Evolutionary conservation across 1,284 basidiomycete genomes (phyloP).

Genomic region (Malassezia japonica): DNA sequence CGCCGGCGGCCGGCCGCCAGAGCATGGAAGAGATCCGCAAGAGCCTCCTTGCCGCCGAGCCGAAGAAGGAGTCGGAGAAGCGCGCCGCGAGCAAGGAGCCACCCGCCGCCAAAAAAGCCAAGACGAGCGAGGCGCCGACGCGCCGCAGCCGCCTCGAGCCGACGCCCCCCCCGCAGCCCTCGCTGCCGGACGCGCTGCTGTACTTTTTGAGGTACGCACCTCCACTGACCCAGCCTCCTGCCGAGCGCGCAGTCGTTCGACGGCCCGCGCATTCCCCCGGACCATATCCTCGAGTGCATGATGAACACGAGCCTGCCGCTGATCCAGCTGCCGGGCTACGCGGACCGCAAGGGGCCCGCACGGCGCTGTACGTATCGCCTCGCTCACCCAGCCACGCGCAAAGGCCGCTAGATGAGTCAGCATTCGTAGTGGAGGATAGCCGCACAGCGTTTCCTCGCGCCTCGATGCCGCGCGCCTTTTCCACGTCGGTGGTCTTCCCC

Average conservation of each 20-base stretch:
- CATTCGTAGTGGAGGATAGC: neutral
- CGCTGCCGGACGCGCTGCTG: constrained; percentile 12
- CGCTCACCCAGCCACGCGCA: neutral
- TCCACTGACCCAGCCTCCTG: constrained; percentile 6
- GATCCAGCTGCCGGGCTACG: neutral
- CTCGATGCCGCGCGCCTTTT: constrained; percentile 11
- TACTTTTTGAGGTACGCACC: constrained; percentile 15
- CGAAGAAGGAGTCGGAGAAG: constrained; percentile 11
- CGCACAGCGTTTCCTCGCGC: neutral
- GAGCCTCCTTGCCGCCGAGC: constrained; percentile 2
- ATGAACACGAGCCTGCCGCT: constrained; percentile 7
- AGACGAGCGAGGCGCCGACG: neutral
- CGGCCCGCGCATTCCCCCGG: constrained; percentile 11
- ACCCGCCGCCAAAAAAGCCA: constrained; percentile 6
- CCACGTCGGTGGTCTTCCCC: constrained; percentile 7
- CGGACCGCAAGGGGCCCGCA: neutral
- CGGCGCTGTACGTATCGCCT: neutral
- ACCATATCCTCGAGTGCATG: constrained; percentile 11
- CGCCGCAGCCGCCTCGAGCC: constrained; percentile 1
- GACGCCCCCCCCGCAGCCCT: constrained; percentile 6
- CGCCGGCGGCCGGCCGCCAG: constrained; percentile 8
- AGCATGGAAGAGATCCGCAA: constrained; percentile 18
- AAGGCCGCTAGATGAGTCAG: constrained; percentile 5
- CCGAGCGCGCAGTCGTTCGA: constrained; percentile 10
- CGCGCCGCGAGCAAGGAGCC: constrained; percentile 11